These are phyloP conservation scores for Thermomyces lanuginosus DNA, from an alignment of 2,329 filamentous ascomycete species.

Conservation along the genomic window DNA sequence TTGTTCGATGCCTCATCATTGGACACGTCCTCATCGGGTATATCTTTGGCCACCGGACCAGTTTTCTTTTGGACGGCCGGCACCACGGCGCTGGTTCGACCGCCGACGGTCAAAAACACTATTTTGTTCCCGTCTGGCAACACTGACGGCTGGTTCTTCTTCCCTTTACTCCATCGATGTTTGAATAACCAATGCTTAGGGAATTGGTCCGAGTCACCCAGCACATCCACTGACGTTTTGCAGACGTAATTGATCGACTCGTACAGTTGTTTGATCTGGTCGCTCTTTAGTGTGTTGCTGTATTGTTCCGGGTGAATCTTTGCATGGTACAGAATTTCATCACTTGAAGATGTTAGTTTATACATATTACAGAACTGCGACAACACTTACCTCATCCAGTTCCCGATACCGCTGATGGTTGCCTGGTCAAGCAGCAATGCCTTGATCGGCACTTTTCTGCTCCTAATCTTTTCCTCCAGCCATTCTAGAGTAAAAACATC, in stretches of 20 bases:
- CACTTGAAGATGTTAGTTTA: conserved; percentile 26
- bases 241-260: conserved; percentile 63
- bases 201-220: conserved; percentile 71
- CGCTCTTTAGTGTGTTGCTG: conserved; percentile 60
- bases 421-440: conserved; percentile 75
- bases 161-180: conserved; percentile 77
- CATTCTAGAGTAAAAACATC: conserved; percentile 62
- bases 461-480: conserved; percentile 51
- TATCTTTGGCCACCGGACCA: conserved; percentile 39
- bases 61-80: conserved; percentile 76
- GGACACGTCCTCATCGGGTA: conserved; percentile 17
- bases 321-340: conserved; percentile 84
- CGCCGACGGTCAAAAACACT: conserved; percentile 73
- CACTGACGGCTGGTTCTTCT: conserved; percentile 48
- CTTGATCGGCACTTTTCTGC: conserved; percentile 75
- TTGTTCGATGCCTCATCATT: too few species aligned
- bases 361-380: conserved; percentile 1
- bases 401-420: conserved; percentile 81
- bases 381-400: conserved; percentile 69
- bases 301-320: conserved; percentile 85
- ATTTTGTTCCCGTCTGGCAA: conserved; percentile 77
- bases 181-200: conserved; percentile 80
- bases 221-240: conserved; percentile 56
- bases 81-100: conserved; percentile 78
- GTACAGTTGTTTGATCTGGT: conserved; percentile 56